Evolutionary conservation across 2,329 filamentous ascomycete genomes (phyloP), one percentile per base, ranked within the genome.

Genomic region (Tolypocladium inflatum): DNA sequence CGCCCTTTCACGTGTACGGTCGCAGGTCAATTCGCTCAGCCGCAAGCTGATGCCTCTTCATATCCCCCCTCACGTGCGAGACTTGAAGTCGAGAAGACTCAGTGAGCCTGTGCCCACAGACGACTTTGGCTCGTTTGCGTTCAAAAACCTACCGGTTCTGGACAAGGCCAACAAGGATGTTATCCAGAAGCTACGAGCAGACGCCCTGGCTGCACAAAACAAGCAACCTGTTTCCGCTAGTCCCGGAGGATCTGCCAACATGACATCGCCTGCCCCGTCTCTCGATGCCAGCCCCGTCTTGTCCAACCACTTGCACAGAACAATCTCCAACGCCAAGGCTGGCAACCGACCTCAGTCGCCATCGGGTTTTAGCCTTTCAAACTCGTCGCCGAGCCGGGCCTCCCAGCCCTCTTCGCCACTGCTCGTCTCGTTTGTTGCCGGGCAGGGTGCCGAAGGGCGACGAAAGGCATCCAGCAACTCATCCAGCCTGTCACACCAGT

Each of bases 91-190:
- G 64, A 84, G 94, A 62, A 83, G 94, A 64, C 79, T 97, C 43
- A 97, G 93, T 71, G 94, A 99, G 72, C 94, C 94, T 1, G 86
- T 93, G 19, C 83, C 85, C 38, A 82, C 87, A 0, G 94, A 99
- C 71, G 95, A 99, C 70, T 99, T 99, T 77, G 94, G 94, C 38
- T 91, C 85, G 62, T 99, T 99, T 73, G 85, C 91, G 43, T 99
- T 96, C 80, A 99, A 99, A 76, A 99, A 99, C 66, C 76, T 99
- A 54, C 92, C 93, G 0, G 93, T 97, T 23, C 80, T 99, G 21
- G 94, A 97, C 67, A 97, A 97, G 72, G 94, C 94, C 57, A 99
- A 99, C 74, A 99, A 99, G 70, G 94, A 99, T 67, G 91, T 97
- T 37, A 96, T 99, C 38, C 92, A 97, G 67, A 97, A 97, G 71